Conservation (phyloP, 257 asterid species). For the Scutellaria baicalensis region DNA sequence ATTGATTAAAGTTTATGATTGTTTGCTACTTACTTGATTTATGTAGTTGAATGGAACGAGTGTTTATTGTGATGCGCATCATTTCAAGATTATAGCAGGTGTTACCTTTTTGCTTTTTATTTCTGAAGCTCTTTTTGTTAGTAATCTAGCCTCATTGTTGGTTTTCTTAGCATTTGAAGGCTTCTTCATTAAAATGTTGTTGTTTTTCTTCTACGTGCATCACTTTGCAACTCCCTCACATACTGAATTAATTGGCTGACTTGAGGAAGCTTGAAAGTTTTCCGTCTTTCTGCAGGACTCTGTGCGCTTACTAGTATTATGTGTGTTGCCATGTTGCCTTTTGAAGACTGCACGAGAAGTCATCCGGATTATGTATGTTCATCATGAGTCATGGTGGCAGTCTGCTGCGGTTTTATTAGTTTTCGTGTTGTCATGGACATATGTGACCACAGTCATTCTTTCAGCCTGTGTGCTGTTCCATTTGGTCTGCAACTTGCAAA, state of each 20-base stretch:
- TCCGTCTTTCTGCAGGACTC: slow-evolving; percentile 51
- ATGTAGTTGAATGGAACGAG: not conserved
- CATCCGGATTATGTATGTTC: slow-evolving; percentile 48
- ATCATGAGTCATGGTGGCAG: slow-evolving; percentile 60
- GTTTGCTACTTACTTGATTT: not conserved
- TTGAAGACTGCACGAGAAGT: slow-evolving; percentile 64
- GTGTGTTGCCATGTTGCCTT: slow-evolving; percentile 59
- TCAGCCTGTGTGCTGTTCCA: slow-evolving; percentile 58
- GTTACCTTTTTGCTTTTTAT: not conserved
- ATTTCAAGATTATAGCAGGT: not conserved
- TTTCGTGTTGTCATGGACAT: slow-evolving; percentile 61
- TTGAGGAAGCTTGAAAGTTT: not conserved
- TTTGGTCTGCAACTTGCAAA: slow-evolving; percentile 72
- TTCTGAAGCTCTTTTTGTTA: not conserved
- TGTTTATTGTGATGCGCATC: not conserved
- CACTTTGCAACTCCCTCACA: not conserved
- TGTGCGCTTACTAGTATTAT: slow-evolving; percentile 41
- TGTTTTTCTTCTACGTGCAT: not conserved
- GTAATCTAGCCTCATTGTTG: not conserved
- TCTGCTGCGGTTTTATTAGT: slow-evolving; percentile 45
- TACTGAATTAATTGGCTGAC: not conserved
- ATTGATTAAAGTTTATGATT: not conserved
- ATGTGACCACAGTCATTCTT: slow-evolving; percentile 40
- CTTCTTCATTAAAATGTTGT: not conserved
- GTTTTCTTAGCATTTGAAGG: not conserved